A percentile compares a stretch with the other conserved stretches of the same genome.
These are phyloP conservation scores for Sphagnum contortum DNA, from an alignment of 225 moss, liverwort and hornwort species.

Conservation along the genomic window DNA sequence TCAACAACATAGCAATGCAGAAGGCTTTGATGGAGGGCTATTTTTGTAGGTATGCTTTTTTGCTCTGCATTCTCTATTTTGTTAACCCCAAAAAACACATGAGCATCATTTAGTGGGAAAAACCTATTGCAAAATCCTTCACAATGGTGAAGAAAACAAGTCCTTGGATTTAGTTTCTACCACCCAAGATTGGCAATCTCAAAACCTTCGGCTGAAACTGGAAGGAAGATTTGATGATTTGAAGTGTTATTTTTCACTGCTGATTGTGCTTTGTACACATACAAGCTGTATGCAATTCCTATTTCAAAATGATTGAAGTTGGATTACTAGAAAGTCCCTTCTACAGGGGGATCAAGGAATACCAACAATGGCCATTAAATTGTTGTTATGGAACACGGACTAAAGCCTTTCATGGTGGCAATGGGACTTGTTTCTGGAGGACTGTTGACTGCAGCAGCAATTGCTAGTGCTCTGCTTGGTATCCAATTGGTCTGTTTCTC, in stretches of 20 bases:
- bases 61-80: too few species aligned
- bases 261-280: too few species aligned
- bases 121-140: not conserved
- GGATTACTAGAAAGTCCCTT: not conserved
- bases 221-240: too few species aligned
- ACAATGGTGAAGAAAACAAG: too few species aligned
- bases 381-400: constrained; percentile 32
- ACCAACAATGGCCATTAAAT: not conserved
- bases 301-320: not conserved
- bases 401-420: constrained; percentile 51
- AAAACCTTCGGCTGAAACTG: too few species aligned
- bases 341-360: not conserved
- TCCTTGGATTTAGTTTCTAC: too few species aligned
- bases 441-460: constrained; percentile 24
- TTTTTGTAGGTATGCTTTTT: constrained; percentile 27
- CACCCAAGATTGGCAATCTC: too few species aligned
- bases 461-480: constrained; percentile 30
- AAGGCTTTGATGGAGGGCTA: constrained; percentile 50
- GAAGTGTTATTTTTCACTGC: too few species aligned
- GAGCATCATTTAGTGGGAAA: not conserved
- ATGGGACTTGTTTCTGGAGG: constrained; percentile 48
- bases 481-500: constrained; percentile 43
- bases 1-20: constrained; percentile 20
- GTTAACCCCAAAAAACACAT: not conserved
- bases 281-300: not conserved